Base-by-base conservation (phyloP, 805 yeast genomes). In the Spathaspora boniae region DNA sequence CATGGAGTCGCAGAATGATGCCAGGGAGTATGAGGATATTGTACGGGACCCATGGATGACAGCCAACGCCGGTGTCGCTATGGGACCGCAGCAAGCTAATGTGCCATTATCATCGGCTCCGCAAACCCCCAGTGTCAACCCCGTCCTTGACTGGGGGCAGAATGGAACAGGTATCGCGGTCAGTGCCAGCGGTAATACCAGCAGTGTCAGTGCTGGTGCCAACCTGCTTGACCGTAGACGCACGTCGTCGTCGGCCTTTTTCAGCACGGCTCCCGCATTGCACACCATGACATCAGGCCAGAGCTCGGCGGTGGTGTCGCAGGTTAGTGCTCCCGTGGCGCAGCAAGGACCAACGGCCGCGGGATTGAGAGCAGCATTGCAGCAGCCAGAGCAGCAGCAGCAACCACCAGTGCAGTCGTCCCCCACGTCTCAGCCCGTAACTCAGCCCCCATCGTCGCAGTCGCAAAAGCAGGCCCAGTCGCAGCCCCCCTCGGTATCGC, bases 171-270 rank as follows among this genome's bases (percentile, higher is more conserved):
- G n/a, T 22, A 22, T n/a, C n/a, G n/a, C n/a, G n/a, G 19, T 19
- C 6, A 22, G 17, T 24, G 15, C 16, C 9, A 6, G 22, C 4
- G 9, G 6, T 16, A 21, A 25, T 14, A 17, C 9, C 19, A 37
- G 40, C 11, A 29, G 40, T n/a, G 17, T 43, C n/a, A 16, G 33
- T 25, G 34, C 41, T 12, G 26, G 31, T 22, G n/a, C 38, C 12
- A 22, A 22, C 12, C 11, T 11, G 12, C 12, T 22, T 11, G 64
- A 71, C 42, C 66, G 77, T 48, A 65, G 79, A 60, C 66, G 80
- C 62, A 71, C 74, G 30, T 64, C 74, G 8, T 64, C 74, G 6
- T 71, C 78, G 22, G 72, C 73, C 11, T 75, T 76, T 50, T 76
- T 74, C 60, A 69, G 58, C 37, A 57, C 52, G 30, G 43, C 54